A percentile compares a stretch with the other conserved stretches of the same genome.
Evolutionary conservation across 257 asterid genomes (phyloP).

Genomic region (Buddleja alternifolia): DNA sequence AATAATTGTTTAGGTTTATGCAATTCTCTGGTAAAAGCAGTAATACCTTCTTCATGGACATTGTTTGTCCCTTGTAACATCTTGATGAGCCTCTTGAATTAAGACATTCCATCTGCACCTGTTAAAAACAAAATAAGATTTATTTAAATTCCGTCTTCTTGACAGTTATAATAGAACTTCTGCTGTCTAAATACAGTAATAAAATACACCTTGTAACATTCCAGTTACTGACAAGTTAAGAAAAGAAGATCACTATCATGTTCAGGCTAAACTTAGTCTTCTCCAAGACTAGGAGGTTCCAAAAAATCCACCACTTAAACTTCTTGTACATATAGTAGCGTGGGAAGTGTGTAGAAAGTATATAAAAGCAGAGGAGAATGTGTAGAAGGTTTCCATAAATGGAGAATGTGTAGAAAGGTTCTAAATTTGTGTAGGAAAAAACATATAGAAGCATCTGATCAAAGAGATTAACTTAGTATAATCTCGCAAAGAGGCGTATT

Average conservation of each 20-base stretch:
- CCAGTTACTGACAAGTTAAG: background rate
- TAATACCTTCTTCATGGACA: conserved; percentile 61
- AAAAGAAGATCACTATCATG: conserved; percentile 15
- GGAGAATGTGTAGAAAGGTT: no score
- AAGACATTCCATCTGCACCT: conserved; percentile 67
- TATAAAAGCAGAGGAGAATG: no score
- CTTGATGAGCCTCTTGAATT: conserved; percentile 33
- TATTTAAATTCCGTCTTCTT: conserved; percentile 11
- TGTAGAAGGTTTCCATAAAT: no score
- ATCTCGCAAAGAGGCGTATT: no score
- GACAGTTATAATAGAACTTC: background rate
- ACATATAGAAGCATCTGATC: no score
- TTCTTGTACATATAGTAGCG: no score
- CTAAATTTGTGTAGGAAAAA: no score
- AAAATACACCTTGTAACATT: background rate
- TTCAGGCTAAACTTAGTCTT: no score
- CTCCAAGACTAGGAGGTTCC: no score
- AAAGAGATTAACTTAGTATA: no score
- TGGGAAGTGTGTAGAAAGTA: no score
- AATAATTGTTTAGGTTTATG: background rate
- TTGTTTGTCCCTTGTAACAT: conserved; percentile 33
- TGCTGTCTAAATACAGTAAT: background rate
- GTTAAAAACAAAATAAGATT: conserved; percentile 14
- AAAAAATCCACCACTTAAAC: no score
- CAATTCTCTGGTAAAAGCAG: conserved; percentile 24